Percentiles rank a stretch among this genome's conserved stretches.
phyloP scores from a whole-genome alignment of 805 yeast genomes.

The Saccharomycopsis fibuligera region DNA sequence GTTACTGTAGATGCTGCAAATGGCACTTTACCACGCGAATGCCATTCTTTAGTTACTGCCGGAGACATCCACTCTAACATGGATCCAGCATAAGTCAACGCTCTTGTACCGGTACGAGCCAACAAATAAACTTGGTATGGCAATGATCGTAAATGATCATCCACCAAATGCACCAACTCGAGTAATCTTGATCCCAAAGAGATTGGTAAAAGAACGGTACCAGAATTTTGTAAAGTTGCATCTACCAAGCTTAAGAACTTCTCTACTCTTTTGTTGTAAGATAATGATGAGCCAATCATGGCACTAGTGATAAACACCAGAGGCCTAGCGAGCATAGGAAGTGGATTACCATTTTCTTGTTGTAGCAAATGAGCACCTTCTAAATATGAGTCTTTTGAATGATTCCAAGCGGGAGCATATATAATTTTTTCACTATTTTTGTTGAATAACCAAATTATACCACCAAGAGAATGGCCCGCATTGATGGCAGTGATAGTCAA shows the following conservation, averaged over 20 bases:
- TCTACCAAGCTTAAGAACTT: conserved; percentile 56
- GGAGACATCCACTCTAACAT: conserved; percentile 96
- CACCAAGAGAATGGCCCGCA: conserved; percentile 92
- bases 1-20: conserved; percentile 67
- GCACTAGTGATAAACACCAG: conserved; percentile 76
- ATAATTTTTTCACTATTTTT: conserved; percentile 74
- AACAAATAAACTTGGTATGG: conserved; percentile 61
- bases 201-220: conserved; percentile 79
- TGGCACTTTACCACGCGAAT: conserved; percentile 62
- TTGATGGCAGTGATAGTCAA: conserved; percentile 61
- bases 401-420: conserved; percentile 93
- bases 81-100: conserved; percentile 73
- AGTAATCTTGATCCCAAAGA: conserved; percentile 74
- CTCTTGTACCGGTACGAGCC: conserved; percentile 74
- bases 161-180: conserved; percentile 71
- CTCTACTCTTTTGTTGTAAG: conserved; percentile 59
- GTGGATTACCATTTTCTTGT: conserved; percentile 51
- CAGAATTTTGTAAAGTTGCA: conserved; percentile 55
- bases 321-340: conserved; percentile 63
- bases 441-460: conserved; percentile 77
- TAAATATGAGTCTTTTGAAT: conserved; percentile 78
- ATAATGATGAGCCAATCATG: conserved; percentile 52
- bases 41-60: conserved; percentile 81
- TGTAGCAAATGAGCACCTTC: conserved; percentile 62
- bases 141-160: conserved; percentile 42